A percentile compares a stretch with the other conserved stretches of the same genome.
These are phyloP conservation scores for Pinus tabuliformis DNA, from an alignment of 75 land plant species.

Conservation along the genomic window DNA sequence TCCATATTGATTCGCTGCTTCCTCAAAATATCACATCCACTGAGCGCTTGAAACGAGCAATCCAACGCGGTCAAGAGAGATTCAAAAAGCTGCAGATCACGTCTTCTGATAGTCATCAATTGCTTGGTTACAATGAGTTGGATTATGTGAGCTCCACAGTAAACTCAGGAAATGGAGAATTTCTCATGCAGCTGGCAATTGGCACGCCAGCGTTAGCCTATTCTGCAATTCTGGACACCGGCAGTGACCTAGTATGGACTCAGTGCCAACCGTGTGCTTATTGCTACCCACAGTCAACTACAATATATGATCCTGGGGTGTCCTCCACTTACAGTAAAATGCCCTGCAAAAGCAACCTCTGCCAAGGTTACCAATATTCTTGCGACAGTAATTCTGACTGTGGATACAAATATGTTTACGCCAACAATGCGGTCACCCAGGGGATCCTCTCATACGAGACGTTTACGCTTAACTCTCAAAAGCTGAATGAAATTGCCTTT, in stretches of 20 bases:
- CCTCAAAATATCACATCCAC: too few species aligned
- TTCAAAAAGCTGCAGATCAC: background rate
- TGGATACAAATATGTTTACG: slow-evolving; percentile 82
- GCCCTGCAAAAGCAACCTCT: slow-evolving; percentile 39
- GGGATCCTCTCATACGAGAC: slow-evolving; percentile 87
- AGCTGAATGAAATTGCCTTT: slow-evolving; percentile 36
- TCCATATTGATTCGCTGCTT: too few species aligned
- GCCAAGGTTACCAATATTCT: slow-evolving; percentile 47
- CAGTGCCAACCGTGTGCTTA: slow-evolving; percentile 80
- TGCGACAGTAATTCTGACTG: slow-evolving; percentile 37
- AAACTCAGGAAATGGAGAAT: slow-evolving; percentile 69
- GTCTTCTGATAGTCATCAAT: too few species aligned
- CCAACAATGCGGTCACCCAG: slow-evolving; percentile 81
- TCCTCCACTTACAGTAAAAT: slow-evolving; percentile 49
- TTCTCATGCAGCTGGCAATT: slow-evolving; percentile 74
- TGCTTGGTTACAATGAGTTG: too few species aligned
- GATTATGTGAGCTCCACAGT: too few species aligned
- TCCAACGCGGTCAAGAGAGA: too few species aligned
- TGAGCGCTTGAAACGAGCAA: too few species aligned
- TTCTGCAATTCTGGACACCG: slow-evolving; percentile 80
- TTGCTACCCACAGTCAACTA: slow-evolving; percentile 57
- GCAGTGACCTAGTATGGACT: slow-evolving; percentile 91
- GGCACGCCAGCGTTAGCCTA: slow-evolving; percentile 85
- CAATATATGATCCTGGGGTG: slow-evolving; percentile 42
- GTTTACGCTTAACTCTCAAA: slow-evolving; percentile 58